Evolutionary conservation across 768 basidiomycete genomes (phyloP).

Genomic region (Mycena latifolia): DNA sequence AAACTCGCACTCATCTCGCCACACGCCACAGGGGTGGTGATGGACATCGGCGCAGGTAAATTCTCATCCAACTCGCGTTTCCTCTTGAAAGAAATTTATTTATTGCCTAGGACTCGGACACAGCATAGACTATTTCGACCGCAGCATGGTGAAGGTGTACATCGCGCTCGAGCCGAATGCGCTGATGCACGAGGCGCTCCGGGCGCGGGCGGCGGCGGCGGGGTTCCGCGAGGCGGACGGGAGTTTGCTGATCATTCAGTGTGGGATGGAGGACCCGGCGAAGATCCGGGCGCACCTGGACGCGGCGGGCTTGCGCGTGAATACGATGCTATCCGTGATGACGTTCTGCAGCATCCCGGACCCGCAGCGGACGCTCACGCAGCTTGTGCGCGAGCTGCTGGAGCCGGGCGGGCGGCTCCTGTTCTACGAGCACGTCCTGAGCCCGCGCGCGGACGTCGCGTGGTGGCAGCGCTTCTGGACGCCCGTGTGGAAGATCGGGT

Average conservation of each 20-base stretch:
- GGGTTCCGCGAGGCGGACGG: constrained; percentile 68
- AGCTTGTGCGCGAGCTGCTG: constrained; percentile 64
- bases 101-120: constrained; percentile 70
- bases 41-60: constrained; percentile 76
- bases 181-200: constrained; percentile 71
- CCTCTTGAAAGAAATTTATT: background rate
- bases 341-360: constrained; percentile 75
- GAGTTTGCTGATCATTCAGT: constrained; percentile 66
- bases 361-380: constrained; percentile 60
- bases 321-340: constrained; percentile 75
- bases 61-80: background rate
- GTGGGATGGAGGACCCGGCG: constrained; percentile 71
- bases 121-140: constrained; percentile 70
- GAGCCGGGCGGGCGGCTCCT: constrained; percentile 75
- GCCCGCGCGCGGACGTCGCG: constrained; percentile 62
- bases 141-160: constrained; percentile 67
- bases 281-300: constrained; percentile 58
- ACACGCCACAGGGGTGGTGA: constrained; percentile 69
- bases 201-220: constrained; percentile 57
- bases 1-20: constrained; percentile 65
- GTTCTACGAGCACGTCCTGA: constrained; percentile 80
- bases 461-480: constrained; percentile 85
- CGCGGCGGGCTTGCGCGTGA: constrained; percentile 48
- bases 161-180: constrained; percentile 80
- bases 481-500: constrained; percentile 70